Evolutionary conservation across 805 yeast species (phyloP), one percentile per base, ranked within the genome.

Genomic region (Sugiyamaella mastotermitis): DNA sequence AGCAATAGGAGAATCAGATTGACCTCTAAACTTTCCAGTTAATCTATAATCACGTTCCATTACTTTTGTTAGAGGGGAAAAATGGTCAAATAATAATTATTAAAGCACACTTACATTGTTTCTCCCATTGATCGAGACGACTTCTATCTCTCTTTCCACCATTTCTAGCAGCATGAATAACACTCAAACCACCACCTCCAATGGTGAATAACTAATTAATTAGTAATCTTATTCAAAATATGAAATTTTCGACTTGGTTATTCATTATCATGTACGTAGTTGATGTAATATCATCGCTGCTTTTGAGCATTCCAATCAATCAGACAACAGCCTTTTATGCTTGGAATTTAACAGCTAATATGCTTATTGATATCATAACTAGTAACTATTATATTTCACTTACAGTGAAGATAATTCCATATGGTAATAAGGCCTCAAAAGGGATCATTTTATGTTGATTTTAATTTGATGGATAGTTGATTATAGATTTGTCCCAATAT

Each of bases 41-140:
- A 84, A 65, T 48, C 90, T 69, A 55, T 72, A 68, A 60, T 84
- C 95, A 53, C 95, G 71, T 47, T 80, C 80, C 62, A 83, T 76
- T 71, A 65, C 58, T 57, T 33, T 9, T 24, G 31, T 36, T 31
- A 40, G 43, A 13, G 16, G 20, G 29, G n/a, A 13, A 28, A 10
- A 10, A 10, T 28, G 31, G 9, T 28, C 31, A 9, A 10, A 10
- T 28, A 10, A n/a, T 14, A 16, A 10, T 10, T 28, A 16, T 28
- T 13, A 28, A 9, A 30, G 31, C 34, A 16, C 42, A 64, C 58
- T 42, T 65, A 60, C 57, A 61, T 58, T 57, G 62, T 37, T 60
- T 52, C 50, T 75, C 80, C 70, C 75, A 75, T 48, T 67, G 68
- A 56, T 75, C 80, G 25, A 75, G 56, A 49, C 65, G 63, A 49